Evolutionary conservation across 2,329 filamentous ascomycete genomes (phyloP), one percentile per base, ranked within the genome.

Genomic region (Thyridium curvatum): DNA sequence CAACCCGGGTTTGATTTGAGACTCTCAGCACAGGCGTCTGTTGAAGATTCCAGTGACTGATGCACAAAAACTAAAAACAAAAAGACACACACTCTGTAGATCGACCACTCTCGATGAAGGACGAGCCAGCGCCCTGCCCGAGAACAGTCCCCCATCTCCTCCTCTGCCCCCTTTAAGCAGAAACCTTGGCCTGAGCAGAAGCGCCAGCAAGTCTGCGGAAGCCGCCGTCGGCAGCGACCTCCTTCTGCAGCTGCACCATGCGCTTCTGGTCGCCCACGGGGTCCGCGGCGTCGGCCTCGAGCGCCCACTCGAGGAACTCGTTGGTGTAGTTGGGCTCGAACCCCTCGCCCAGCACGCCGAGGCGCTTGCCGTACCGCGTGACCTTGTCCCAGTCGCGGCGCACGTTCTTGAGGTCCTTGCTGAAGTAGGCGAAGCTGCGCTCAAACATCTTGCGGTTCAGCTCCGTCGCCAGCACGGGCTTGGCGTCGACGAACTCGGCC

Each of bases 371-470:
- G 54, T 89, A 89, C 46, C 69, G 71, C 34, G 84, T 88, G 10
- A 88, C 85, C 70, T 89, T 88, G 41, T 71, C 61, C 84, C 84
- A 89, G 64, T 89, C 84, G 35, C 85, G 75, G 38, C 60, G 49
- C 6, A 89, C 84, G 48, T 89, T 89, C 74, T 85, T 82, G 47
- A 88, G 55, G 48, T 88, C 83, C 46, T 72, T 72, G 42, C 78
- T 84, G 59, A 88, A 85, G 69, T 87, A 88, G 15, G 84, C 83
- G 52, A 77, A 89, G 50, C 79, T 84, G 43, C 84, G 79, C 71
- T 88, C 83, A 52, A 85, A 88, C 60, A 89, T 87, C 71, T 87
- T 86, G 51, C 77, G 74, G 67, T 88, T 86, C 41, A 87, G 74
- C 2, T 66, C 54, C 0, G 77, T 78, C 32, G 69, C 76, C 79